These are phyloP conservation scores for Lentinula boryana DNA, from an alignment of 768 basidiomycete species.

Conservation along the genomic window DNA sequence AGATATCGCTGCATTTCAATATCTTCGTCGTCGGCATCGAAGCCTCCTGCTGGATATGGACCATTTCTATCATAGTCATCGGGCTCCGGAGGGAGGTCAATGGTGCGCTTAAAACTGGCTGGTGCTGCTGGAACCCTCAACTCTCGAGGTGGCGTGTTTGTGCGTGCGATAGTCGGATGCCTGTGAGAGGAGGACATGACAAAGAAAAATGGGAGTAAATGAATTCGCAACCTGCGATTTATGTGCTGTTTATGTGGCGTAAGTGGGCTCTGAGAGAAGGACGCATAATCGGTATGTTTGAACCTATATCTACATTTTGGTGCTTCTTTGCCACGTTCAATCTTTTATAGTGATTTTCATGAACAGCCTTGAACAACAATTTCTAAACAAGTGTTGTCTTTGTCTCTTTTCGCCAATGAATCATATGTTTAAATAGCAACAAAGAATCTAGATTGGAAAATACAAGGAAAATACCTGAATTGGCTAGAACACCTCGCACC, in stretches of 20 bases:
- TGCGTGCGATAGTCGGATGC: not conserved
- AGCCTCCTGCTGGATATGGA: not conserved
- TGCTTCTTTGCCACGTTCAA: not conserved
- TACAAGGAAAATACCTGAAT: not conserved
- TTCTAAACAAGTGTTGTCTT: not conserved
- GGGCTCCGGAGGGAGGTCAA: not conserved
- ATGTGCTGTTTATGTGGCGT: not conserved
- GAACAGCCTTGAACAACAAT: not conserved
- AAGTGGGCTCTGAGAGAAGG: not conserved
- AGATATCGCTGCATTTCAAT: not conserved
- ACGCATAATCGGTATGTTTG: not conserved
- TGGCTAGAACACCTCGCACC: not conserved
- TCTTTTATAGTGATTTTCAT: not conserved
- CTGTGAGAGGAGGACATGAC: not conserved
- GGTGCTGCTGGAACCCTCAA: not conserved
- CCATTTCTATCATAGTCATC: not conserved
- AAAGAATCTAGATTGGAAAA: not conserved
- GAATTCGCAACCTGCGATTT: not conserved
- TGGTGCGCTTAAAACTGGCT: constrained; percentile 1
- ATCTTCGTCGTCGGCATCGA: not conserved
- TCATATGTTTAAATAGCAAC: not conserved
- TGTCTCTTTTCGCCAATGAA: not conserved
- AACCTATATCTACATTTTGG: not conserved
- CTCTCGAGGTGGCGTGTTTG: not conserved
- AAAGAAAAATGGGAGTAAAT: not conserved